These are phyloP conservation scores for Linum lewisii DNA, from an alignment of 345 rosid genomes.

Conservation along the genomic window DNA sequence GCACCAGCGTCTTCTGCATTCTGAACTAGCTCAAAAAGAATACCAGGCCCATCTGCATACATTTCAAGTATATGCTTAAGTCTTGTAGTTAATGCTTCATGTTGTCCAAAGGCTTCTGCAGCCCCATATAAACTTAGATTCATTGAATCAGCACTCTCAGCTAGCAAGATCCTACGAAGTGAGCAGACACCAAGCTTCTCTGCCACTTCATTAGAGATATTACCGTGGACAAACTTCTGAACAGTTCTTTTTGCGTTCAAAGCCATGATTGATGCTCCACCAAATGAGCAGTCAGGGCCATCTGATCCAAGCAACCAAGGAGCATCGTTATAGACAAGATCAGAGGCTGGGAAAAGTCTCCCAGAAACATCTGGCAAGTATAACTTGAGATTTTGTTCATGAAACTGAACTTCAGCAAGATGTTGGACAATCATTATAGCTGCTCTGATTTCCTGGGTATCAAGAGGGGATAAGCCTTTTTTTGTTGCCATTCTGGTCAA, in stretches of 20 bases:
- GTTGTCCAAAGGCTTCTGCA: constrained; percentile 98
- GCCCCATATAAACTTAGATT: constrained; percentile 87
- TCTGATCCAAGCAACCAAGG: constrained; percentile 90
- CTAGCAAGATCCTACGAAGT: constrained; percentile 83
- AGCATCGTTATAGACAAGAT: constrained; percentile 88
- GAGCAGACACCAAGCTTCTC: constrained; percentile 95
- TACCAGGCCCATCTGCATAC: constrained; percentile 99
- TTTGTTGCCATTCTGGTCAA: constrained; percentile 64
- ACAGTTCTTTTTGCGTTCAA: constrained; percentile 53
- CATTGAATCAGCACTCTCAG: constrained; percentile 97
- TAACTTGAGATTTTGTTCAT: constrained; percentile 44
- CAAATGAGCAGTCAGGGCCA: constrained; percentile 38
- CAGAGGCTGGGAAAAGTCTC: constrained; percentile 61
- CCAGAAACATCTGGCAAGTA: constrained; percentile 83
- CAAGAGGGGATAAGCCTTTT: constrained; percentile 67
- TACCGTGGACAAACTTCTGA: constrained; percentile 80
- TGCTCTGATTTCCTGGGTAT: constrained; percentile 67
- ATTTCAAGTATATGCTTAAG: constrained; percentile 94
- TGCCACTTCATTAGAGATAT: constrained; percentile 90
- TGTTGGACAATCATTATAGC: constrained; percentile 78
- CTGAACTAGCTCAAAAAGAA: constrained; percentile 87
- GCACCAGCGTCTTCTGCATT: constrained; percentile 98
- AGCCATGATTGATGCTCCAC: constrained; percentile 39
- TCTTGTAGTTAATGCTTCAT: constrained; percentile 93
- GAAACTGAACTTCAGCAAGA: constrained; percentile 68